Evolutionary conservation across 805 yeast genomes (phyloP).

Genomic region (Yarrowia hollandica): DNA sequence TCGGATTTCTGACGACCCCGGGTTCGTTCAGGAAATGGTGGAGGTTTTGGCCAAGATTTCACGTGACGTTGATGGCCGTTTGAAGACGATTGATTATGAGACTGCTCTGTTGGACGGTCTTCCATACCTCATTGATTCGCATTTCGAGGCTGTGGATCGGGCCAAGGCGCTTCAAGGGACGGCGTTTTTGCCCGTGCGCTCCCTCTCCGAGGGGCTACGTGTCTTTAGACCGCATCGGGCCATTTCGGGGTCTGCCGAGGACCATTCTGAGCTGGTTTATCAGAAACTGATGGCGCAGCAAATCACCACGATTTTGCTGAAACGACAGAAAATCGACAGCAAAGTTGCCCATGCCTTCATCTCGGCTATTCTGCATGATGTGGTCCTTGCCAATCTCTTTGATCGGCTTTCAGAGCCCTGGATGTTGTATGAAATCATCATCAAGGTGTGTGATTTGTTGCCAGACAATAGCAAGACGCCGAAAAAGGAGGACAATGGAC

Average conservation of each 20-base stretch:
- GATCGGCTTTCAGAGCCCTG: conserved; percentile 54
- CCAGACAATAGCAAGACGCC: conserved; percentile 20
- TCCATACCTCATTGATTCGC: conserved; percentile 46
- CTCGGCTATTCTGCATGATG: conserved; percentile 46
- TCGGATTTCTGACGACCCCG: conserved; percentile 46
- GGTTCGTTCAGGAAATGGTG: conserved; percentile 47
- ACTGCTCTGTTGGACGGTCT: conserved; percentile 48
- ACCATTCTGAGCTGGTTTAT: conserved; percentile 42
- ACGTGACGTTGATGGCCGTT: conserved; percentile 43
- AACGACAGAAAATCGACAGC: conserved; percentile 47
- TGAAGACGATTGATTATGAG: conserved; percentile 41
- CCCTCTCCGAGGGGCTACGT: conserved; percentile 43
- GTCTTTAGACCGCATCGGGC: conserved; percentile 43
- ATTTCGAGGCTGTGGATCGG: conserved; percentile 38
- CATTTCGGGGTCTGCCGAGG: conserved; percentile 35
- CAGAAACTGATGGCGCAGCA: conserved; percentile 41
- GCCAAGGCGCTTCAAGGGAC: conserved; percentile 40
- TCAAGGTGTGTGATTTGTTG: conserved; percentile 33
- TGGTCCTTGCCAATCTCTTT: conserved; percentile 46
- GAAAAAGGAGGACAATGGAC: neutral
- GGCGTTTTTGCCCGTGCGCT: conserved; percentile 40
- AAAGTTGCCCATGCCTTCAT: conserved; percentile 45
- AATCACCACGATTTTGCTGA: conserved; percentile 44
- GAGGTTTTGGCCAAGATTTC: conserved; percentile 46
- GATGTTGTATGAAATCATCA: conserved; percentile 50